phyloP scores from a whole-genome alignment of 2,329 filamentous ascomycete species.

The Colletotrichum sp. region DNA sequence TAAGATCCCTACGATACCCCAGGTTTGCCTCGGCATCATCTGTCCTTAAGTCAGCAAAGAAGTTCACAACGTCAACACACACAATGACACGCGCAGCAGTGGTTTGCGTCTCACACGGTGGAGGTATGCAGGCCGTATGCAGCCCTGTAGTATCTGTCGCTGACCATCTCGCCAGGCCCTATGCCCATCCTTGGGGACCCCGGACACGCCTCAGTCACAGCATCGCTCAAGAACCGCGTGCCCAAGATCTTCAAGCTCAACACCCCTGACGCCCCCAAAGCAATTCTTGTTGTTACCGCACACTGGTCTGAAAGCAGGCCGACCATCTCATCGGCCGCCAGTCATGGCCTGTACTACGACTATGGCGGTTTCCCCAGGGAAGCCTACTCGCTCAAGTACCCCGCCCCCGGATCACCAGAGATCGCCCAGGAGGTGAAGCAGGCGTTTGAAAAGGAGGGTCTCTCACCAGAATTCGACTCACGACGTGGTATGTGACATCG shows the following conservation, averaged over 20 bases:
- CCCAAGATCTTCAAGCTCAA: slow-evolving; percentile 61
- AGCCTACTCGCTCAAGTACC: slow-evolving; percentile 60
- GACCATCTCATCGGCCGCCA: slow-evolving; percentile 53
- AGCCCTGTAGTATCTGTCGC: neutral
- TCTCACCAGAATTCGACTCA: slow-evolving; percentile 43
- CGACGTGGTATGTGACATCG: slow-evolving; percentile 30
- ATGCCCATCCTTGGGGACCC: slow-evolving; percentile 64
- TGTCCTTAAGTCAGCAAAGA: neutral
- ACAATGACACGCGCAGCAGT: slow-evolving; percentile 49
- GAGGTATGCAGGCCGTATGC: slow-evolving; percentile 35
- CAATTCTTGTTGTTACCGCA: slow-evolving; percentile 62
- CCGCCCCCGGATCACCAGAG: slow-evolving; percentile 59
- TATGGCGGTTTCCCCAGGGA: slow-evolving; percentile 65
- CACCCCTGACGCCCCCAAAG: slow-evolving; percentile 52
- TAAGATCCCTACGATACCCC: neutral
- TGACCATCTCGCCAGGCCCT: slow-evolving; percentile 43
- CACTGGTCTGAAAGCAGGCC: slow-evolving; percentile 59
- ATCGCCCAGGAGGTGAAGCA: slow-evolving; percentile 54
- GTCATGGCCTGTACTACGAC: slow-evolving; percentile 59
- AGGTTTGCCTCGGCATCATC: neutral
- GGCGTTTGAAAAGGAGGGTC: slow-evolving; percentile 50
- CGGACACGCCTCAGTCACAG: slow-evolving; percentile 51
- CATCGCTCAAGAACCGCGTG: slow-evolving; percentile 57
- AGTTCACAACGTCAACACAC: neutral
- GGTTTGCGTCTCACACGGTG: slow-evolving; percentile 55